Percentiles rank a stretch among this genome's conserved stretches.
These are phyloP conservation scores for Peribolospora kevripleyi DNA, from an alignment of 768 basidiomycete genomes.

Conservation along the genomic window DNA sequence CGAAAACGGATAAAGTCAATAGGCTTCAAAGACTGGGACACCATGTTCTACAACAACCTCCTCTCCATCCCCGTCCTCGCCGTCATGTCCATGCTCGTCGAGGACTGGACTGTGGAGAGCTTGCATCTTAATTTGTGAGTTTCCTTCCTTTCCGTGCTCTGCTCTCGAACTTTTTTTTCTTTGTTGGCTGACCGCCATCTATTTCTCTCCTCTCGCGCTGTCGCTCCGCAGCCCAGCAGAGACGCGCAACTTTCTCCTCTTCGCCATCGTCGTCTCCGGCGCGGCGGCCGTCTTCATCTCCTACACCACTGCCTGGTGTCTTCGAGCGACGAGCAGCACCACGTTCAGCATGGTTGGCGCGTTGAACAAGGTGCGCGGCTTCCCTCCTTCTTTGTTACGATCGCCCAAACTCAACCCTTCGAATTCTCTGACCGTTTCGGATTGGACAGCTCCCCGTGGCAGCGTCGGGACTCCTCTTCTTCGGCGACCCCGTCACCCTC, in stretches of 20 bases:
- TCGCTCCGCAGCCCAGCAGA: conserved; percentile 41
- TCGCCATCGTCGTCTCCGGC: conserved; percentile 86
- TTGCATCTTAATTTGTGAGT: conserved; percentile 69
- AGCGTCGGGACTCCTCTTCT: conserved; percentile 94
- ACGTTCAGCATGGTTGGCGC: conserved; percentile 97
- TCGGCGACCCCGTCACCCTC: conserved; percentile 65
- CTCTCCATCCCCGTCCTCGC: conserved; percentile 75
- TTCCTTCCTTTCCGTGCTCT: neutral
- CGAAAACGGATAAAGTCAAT: conserved; percentile 84
- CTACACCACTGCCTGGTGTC: conserved; percentile 96
- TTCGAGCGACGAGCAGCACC: conserved; percentile 82
- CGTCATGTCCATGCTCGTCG: conserved; percentile 54
- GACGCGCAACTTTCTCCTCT: conserved; percentile 50
- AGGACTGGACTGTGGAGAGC: conserved; percentile 68
- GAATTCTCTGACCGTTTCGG: conserved; percentile 18
- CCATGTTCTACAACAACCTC: conserved; percentile 97
- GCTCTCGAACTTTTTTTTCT: neutral
- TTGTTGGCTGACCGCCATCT: neutral
- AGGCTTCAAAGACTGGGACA: conserved; percentile 93
- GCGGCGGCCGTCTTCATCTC: conserved; percentile 93
- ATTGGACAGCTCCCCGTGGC: conserved; percentile 48
- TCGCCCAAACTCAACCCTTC: conserved; percentile 8
- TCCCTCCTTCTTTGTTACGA: neutral
- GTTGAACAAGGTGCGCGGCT: conserved; percentile 40
- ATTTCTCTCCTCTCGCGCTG: neutral